A percentile compares a stretch with the other conserved stretches of the same genome.
Evolutionary conservation across 345 rosid genomes (phyloP).

Genomic region (Linum trigynum): DNA sequence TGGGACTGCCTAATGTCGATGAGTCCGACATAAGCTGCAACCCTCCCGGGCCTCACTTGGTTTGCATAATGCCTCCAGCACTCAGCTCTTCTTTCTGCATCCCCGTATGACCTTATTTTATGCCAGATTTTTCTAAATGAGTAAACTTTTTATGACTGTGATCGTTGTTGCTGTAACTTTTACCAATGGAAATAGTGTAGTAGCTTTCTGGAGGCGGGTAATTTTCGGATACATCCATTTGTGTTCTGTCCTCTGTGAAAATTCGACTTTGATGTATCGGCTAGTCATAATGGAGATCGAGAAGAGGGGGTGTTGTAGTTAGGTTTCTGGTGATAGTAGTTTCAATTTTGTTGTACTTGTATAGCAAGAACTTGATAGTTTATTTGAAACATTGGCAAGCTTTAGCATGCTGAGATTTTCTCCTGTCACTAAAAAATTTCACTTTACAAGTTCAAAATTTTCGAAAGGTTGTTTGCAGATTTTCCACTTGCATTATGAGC

Average conservation of each 20-base stretch:
- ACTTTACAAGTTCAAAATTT: too few relatives aligned
- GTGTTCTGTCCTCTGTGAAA: neutral
- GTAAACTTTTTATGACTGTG: neutral
- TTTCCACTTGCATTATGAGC: too few relatives aligned
- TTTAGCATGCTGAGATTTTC: too few relatives aligned
- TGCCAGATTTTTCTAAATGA: neutral
- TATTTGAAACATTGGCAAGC: too few relatives aligned
- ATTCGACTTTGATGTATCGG: neutral
- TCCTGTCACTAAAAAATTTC: too few relatives aligned
- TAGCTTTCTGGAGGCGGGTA: neutral
- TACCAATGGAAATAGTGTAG: neutral
- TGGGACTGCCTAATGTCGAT: constrained; percentile 48
- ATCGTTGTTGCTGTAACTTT: neutral
- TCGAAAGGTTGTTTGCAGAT: too few relatives aligned
- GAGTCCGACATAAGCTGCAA: constrained; percentile 72
- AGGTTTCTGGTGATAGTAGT: neutral
- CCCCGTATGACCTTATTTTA: constrained; percentile 32
- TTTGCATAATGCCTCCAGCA: constrained; percentile 80
- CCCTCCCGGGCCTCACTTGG: constrained; percentile 65
- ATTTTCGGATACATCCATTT: too few relatives aligned
- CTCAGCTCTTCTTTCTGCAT: constrained; percentile 80
- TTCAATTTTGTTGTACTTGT: too few relatives aligned
- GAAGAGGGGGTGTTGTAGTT: neutral
- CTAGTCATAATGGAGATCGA: neutral
- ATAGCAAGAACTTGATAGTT: too few relatives aligned